A percentile compares a stretch with the other conserved stretches of the same genome.
Conservation (phyloP, 2,329 filamentous ascomycete genomes). For the Peltaster fructicola region DNA sequence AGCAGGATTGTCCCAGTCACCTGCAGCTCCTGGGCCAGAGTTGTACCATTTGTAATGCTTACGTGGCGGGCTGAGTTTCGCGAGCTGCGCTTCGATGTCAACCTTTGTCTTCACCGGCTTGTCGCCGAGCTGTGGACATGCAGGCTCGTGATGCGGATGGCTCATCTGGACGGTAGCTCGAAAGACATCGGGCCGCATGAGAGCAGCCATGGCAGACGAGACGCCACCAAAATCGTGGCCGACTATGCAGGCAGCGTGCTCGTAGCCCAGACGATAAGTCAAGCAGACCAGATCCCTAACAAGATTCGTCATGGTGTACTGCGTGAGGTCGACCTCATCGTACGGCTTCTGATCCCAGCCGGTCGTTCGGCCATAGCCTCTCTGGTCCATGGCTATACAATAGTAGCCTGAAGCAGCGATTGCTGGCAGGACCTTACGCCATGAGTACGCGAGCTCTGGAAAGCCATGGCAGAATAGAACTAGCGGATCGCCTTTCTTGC, state of each 20-base stretch:
- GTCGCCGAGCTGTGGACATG: constrained; percentile 31
- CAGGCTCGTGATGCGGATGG: constrained; percentile 42
- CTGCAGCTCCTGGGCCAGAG: constrained; percentile 29
- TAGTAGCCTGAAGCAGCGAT: constrained; percentile 45
- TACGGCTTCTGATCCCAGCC: constrained; percentile 38
- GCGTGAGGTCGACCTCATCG: constrained; percentile 35
- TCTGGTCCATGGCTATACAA: constrained; percentile 49
- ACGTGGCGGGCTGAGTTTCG: constrained; percentile 35
- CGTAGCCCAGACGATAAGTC: constrained; percentile 43
- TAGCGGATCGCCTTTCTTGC: constrained; percentile 33
- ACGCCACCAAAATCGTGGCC: constrained; percentile 53
- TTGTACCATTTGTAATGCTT: constrained; percentile 59
- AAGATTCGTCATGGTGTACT: constrained; percentile 40
- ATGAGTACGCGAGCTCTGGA: constrained; percentile 52
- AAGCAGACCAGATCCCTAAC: constrained; percentile 45
- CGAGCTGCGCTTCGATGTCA: constrained; percentile 40
- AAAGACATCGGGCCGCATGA: constrained; percentile 49
- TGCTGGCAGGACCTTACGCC: constrained; percentile 43
- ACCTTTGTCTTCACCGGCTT: constrained; percentile 14
- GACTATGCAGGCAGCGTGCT: constrained; percentile 38
- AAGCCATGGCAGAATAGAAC: constrained; percentile 48
- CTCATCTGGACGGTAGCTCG: constrained; percentile 43
- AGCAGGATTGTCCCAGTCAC: constrained; percentile 29
- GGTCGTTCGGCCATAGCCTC: constrained; percentile 49
- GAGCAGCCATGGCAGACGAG: constrained; percentile 38